Evolutionary conservation across 2,329 filamentous ascomycete genomes (phyloP).

Genomic region (Arthrobotrys iridis): DNA sequence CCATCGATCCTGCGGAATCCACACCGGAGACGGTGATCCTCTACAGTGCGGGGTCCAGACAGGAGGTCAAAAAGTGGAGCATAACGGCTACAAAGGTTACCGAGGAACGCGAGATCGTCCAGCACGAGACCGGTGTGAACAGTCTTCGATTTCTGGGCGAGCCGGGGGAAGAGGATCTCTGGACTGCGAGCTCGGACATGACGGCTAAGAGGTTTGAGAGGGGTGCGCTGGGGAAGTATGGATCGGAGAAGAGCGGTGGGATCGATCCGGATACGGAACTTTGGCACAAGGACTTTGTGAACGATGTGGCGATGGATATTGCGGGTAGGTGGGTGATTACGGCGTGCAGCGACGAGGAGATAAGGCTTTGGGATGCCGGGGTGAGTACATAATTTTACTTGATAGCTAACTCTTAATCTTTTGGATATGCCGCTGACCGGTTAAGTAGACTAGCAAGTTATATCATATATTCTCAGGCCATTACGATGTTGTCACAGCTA

Average conservation of each 20-base stretch:
- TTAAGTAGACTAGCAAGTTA: conserved; percentile 72
- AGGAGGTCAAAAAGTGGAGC: conserved; percentile 80
- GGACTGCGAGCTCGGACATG: conserved; percentile 93
- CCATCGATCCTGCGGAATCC: conserved; percentile 74
- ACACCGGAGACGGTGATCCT: conserved; percentile 68
- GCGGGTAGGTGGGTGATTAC: conserved; percentile 83
- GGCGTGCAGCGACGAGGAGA: conserved; percentile 87
- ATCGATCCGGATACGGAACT: conserved; percentile 62
- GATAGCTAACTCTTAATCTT: background rate
- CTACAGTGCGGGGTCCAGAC: conserved; percentile 82
- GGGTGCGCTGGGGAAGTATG: conserved; percentile 9
- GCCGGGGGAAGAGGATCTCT: conserved; percentile 73
- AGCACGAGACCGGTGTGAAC: conserved; percentile 92
- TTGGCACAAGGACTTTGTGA: conserved; percentile 87
- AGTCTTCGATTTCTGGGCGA: conserved; percentile 77
- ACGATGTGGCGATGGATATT: conserved; percentile 76
- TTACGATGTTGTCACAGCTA: conserved; percentile 88
- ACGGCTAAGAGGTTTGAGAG: conserved; percentile 74
- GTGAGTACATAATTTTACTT: conserved; percentile 59
- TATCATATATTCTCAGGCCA: conserved; percentile 82
- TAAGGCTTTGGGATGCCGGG: conserved; percentile 84
- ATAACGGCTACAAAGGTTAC: conserved; percentile 66
- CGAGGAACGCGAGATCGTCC: conserved; percentile 68
- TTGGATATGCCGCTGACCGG: background rate
- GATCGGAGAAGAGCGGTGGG: conserved; percentile 32